Evolutionary conservation across 2,329 filamentous ascomycete species (phyloP).

Genomic region (Colletotrichum trifolii): DNA sequence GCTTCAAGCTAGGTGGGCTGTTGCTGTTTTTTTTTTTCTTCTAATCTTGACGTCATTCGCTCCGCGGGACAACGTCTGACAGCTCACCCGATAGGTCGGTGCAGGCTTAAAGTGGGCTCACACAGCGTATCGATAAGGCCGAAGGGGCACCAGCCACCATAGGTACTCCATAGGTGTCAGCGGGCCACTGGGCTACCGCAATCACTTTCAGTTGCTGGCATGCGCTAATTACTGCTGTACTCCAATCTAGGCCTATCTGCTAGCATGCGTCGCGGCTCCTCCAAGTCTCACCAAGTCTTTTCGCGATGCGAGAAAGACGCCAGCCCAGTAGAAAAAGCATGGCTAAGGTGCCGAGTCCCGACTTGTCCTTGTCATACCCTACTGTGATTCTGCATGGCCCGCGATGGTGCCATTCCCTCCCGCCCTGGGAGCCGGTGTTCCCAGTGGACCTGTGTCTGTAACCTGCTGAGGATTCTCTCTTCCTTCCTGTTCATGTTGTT

Average conservation of each 20-base stretch:
- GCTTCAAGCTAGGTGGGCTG: constrained; percentile 7
- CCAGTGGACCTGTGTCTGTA: not conserved
- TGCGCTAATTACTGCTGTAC: too few species aligned
- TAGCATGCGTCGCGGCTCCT: not conserved
- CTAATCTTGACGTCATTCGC: constrained; percentile 24
- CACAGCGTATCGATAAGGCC: constrained; percentile 5
- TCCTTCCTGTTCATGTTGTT: not conserved
- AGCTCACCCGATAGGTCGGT: not conserved
- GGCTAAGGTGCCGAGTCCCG: constrained; percentile 27
- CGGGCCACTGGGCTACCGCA: not conserved
- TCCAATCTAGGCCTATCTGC: too few species aligned
- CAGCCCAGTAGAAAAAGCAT: constrained; percentile 3
- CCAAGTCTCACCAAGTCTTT: not conserved
- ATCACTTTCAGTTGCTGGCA: not conserved
- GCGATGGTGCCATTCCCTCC: constrained; percentile 18
- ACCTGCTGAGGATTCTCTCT: not conserved
- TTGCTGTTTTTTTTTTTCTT: constrained; percentile 14
- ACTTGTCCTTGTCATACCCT: constrained; percentile 13
- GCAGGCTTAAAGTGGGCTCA: rapidly evolving
- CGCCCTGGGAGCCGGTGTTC: not conserved
- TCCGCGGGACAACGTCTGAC: too few species aligned
- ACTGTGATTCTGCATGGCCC: not conserved
- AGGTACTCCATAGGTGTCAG: not conserved
- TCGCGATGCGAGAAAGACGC: not conserved
- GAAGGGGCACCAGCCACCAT: not conserved